Evolutionary conservation across 345 rosid species (phyloP).

Genomic region (Limnanthes douglasii): DNA sequence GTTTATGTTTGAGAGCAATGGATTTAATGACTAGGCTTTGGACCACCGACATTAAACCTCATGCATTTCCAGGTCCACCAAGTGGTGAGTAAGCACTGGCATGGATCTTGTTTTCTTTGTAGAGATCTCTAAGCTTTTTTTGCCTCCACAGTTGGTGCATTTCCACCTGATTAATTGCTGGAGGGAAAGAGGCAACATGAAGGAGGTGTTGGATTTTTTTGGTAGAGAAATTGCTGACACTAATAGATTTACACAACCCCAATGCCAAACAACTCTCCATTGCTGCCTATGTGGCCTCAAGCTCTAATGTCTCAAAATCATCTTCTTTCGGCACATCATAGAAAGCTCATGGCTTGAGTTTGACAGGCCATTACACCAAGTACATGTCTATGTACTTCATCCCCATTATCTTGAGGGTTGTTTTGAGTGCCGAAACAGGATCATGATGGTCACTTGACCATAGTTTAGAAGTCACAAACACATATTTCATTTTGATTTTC

Average conservation of each 20-base stretch:
- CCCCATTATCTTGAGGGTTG: constrained; percentile 42
- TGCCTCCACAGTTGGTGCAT: constrained; percentile 97
- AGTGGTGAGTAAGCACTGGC: constrained; percentile 81
- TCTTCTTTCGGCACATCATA: constrained; percentile 45
- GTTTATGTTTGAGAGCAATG: constrained; percentile 47
- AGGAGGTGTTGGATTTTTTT: constrained; percentile 34
- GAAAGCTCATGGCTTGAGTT: constrained; percentile 48
- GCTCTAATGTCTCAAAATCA: constrained; percentile 49
- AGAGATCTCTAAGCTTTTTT: constrained; percentile 44
- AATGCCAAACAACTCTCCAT: constrained; percentile 71
- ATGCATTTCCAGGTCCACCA: constrained; percentile 63
- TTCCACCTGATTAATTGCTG: constrained; percentile 76
- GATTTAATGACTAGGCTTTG: constrained; percentile 41
- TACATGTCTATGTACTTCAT: constrained; percentile 76
- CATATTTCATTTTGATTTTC: constrained; percentile 33
- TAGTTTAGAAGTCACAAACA: constrained; percentile 71
- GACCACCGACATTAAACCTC: constrained; percentile 75
- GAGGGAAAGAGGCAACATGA: constrained; percentile 48
- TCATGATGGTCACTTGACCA: constrained; percentile 81
- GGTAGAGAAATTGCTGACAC: constrained; percentile 86
- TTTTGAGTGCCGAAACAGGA: constrained; percentile 54
- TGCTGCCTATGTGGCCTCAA: constrained; percentile 62
- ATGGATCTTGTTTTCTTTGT: constrained; percentile 44
- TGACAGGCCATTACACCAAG: constrained; percentile 91
- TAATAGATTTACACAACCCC: constrained; percentile 62